Evolutionary conservation across 805 yeast genomes (phyloP).

Genomic region (Candida silvatica): DNA sequence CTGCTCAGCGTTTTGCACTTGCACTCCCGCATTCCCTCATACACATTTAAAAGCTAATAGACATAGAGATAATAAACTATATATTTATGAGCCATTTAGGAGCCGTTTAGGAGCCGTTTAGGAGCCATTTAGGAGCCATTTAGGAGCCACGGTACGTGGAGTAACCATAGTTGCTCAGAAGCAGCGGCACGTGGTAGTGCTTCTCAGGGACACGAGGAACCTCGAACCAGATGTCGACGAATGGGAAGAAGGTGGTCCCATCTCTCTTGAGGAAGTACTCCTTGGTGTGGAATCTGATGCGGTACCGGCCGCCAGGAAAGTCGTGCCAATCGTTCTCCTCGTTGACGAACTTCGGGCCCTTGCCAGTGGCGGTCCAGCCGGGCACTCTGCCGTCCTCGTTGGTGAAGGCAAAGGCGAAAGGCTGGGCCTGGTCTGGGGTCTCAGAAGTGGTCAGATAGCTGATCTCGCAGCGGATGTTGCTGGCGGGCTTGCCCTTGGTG

Average conservation of each 20-base stretch:
- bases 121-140: no score
- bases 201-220: constrained; percentile 59
- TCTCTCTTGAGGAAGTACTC: constrained; percentile 42
- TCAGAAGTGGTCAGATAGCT: constrained; percentile 27
- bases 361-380: constrained; percentile 39
- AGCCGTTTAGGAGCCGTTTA: constrained; percentile 3
- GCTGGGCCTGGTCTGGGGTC: constrained; percentile 11
- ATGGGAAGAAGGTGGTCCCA: constrained; percentile 68
- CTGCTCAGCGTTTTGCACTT: no score
- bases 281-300: constrained; percentile 69
- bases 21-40: no score
- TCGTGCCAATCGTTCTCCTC: constrained; percentile 30
- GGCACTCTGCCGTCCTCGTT: constrained; percentile 75
- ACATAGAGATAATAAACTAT: background rate
- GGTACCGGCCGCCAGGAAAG: constrained; percentile 58
- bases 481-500: constrained; percentile 74
- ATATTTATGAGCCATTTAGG: background rate
- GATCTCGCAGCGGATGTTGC: constrained; percentile 60
- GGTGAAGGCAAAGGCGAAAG: constrained; percentile 64
- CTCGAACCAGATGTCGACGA: constrained; percentile 70
- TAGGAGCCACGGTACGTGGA: constrained; percentile 76
- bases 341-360: constrained; percentile 6
- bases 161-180: constrained; percentile 79
- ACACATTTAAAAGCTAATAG: background rate
- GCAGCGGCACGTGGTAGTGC: constrained; percentile 86